Conservation (phyloP, 148 eudicot species). For the Chenopodium album region DNA sequence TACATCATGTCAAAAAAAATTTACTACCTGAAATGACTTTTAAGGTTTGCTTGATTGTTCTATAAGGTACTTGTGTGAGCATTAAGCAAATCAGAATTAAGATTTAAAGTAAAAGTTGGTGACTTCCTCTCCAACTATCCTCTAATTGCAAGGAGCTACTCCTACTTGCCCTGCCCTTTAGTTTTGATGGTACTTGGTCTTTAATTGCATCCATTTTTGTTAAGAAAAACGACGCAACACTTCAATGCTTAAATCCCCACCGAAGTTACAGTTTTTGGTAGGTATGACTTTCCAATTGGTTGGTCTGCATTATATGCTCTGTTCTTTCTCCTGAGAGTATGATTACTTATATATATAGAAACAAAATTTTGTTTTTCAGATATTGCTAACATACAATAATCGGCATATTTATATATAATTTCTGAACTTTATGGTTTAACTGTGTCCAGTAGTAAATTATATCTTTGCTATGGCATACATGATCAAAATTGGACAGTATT, state of each 20-base stretch:
- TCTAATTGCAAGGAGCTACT: constrained; percentile 32
- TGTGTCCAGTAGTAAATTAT: not conserved
- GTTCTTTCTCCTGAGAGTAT: constrained; percentile 11
- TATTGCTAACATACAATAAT: not conserved
- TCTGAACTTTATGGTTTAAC: not conserved
- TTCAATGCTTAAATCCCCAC: constrained; percentile 9
- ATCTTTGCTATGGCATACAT: constrained; percentile 30
- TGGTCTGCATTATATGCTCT: constrained; percentile 14
- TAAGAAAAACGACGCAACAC: constrained; percentile 32
- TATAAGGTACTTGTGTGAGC: constrained; percentile 20
- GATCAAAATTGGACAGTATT: constrained; percentile 19
- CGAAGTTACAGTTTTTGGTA: constrained; percentile 19
- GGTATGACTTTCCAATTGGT: constrained; percentile 15
- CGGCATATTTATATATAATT: not conserved
- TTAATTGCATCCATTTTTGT: constrained; percentile 10
- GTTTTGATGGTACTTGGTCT: constrained; percentile 4
- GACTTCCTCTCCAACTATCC: constrained; percentile 35
- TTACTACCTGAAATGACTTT: not conserved
- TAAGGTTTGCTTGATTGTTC: constrained; percentile 2
- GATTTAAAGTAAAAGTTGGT: constrained; percentile 36
- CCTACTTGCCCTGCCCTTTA: constrained; percentile 5
- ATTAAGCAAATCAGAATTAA: constrained; percentile 3
- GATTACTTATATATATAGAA: not conserved
- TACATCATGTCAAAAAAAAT: not conserved
- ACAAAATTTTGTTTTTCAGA: not conserved